Conservation (phyloP, 2,329 filamentous ascomycete genomes). For the Pseudogymnoascus sp. region DNA sequence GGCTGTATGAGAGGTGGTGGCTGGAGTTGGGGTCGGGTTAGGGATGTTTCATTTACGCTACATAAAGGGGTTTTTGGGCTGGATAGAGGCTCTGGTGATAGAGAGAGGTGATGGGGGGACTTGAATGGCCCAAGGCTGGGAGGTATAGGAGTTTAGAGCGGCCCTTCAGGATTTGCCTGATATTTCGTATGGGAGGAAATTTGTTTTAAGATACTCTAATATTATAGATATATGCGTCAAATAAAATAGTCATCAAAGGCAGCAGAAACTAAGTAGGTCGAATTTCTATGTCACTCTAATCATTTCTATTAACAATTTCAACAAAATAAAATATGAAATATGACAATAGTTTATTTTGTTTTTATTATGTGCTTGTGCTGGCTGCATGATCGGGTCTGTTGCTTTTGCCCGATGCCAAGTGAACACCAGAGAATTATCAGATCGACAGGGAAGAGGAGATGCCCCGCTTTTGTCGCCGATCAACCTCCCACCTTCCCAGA, state of each 20-base stretch:
- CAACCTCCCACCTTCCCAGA: conserved; percentile 7
- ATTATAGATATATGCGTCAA: neutral
- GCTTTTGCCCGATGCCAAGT: neutral
- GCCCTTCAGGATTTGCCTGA: no score
- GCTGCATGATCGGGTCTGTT: neutral
- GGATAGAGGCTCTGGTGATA: neutral
- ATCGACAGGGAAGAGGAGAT: neutral
- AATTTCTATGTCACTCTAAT: neutral
- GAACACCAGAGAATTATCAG: neutral
- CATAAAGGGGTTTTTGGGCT: neutral
- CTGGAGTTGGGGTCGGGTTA: neutral
- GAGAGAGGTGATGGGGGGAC: neutral
- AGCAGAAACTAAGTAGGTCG: neutral
- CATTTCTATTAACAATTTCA: neutral
- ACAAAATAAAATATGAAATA: neutral
- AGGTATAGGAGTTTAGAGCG: neutral
- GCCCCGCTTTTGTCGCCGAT: neutral
- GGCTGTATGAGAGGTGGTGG: neutral
- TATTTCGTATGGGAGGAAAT: neutral
- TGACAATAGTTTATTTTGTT: neutral
- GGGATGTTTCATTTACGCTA: neutral
- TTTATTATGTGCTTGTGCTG: neutral
- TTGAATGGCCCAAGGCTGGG: neutral
- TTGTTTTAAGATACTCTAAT: neutral
- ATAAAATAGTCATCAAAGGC: neutral